A percentile compares a stretch with the other conserved stretches of the same genome.
These are phyloP conservation scores for Erodium texanum DNA, from an alignment of 441 rosid genomes.

Conservation along the genomic window DNA sequence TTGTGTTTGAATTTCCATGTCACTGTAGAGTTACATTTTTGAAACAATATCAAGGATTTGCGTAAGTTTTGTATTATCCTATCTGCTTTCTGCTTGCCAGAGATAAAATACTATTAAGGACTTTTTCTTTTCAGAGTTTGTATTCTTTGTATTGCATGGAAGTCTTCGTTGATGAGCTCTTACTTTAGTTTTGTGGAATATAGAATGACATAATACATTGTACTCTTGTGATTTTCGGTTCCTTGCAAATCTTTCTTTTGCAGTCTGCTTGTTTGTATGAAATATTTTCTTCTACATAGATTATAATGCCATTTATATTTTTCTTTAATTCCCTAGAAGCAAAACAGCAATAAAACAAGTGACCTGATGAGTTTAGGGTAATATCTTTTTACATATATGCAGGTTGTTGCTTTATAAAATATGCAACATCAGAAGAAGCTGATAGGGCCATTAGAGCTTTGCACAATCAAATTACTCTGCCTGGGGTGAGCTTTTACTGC, in stretches of 20 bases:
- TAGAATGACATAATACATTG: neutral
- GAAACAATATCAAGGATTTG: neutral
- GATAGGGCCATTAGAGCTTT: slow-evolving; percentile 94
- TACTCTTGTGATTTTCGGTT: neutral
- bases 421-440: slow-evolving; percentile 84
- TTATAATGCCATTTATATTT: no score
- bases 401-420: slow-evolving; percentile 99
- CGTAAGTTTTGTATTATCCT: no score
- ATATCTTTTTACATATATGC: slow-evolving; percentile 36
- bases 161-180: neutral
- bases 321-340: slow-evolving; percentile 16
- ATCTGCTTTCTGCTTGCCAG: neutral
- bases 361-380: slow-evolving; percentile 34
- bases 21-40: neutral
- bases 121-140: neutral
- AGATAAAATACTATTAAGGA: no score
- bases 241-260: slow-evolving; percentile 6
- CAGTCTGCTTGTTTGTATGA: slow-evolving; percentile 10
- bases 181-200: neutral
- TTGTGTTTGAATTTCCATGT: neutral
- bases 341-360: slow-evolving; percentile 22
- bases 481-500: slow-evolving; percentile 65
- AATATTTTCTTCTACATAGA: no score
- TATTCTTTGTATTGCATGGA: neutral
- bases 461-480: slow-evolving; percentile 84